Evolutionary conservation across 2,329 filamentous ascomycete genomes (phyloP), one percentile per base, ranked within the genome.

Genomic region (Nemania bipapillata): DNA sequence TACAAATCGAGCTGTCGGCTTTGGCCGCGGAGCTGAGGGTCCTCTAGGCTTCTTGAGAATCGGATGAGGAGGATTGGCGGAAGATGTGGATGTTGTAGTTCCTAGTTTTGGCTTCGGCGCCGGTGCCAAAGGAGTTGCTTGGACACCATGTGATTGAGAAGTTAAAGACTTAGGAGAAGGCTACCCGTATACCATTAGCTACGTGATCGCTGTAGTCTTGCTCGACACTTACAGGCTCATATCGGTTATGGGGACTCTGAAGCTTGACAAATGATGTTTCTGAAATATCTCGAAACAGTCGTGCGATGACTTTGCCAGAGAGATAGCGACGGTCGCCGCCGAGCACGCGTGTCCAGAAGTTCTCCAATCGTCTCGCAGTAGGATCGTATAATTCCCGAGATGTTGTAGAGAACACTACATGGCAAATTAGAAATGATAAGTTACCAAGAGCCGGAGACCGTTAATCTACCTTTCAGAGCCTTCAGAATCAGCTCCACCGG

Each of bases 321-420:
- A 89, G 80, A 61, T 82, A 76, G 37, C 85, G 82, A 30, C 85
- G 81, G 70, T 88, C 81, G 72, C 88, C 90, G 37, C 87, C 87
- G 83, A 87, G 87, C 62, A 90, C 86, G 74, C 89, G 87, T 85
- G 87, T 90, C 88, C 88, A 90, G 72, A 89, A 89, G 73, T 89
- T 87, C 75, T 90, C 88, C 22, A 90, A 79, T 20, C 88, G 86
- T 66, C 85, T 85, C 30, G 87, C 87, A 2, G 87, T 90, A n/a
- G 88, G 88, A 72, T 90, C 87, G 67, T 84, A 82, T 35, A 89
- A 82, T 72, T 84, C 84, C 73, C 86, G 85, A 70, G 86, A 85
- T 17, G 86, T 90, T 32, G 84, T 87, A 11, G 87, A 88, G 73
- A 89, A 90, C 4, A 88, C 88, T 90, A 71, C 73, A 68, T 72